Base-by-base conservation (phyloP, 2,329 filamentous ascomycete species). In the Arthrocladium fulminans region DNA sequence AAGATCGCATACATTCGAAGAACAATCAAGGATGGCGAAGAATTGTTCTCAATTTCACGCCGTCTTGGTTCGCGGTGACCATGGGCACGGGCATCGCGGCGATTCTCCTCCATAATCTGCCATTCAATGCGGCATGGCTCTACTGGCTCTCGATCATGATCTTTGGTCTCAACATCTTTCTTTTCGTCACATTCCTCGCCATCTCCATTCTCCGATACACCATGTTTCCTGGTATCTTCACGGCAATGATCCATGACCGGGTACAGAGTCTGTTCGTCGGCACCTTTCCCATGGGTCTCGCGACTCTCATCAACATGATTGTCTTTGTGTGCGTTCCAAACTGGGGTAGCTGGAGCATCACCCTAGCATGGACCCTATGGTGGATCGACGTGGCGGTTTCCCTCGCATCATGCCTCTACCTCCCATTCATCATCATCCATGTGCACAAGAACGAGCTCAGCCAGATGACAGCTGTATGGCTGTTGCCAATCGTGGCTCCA, bases 21-120 rank as follows among this genome's bases (percentile, higher is more conserved):
- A 44, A 44, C 41, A 19, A 44, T 8, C 10, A 19, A 23, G 53
- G 53, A 47, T 50, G 38, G 27, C 43, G 48, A 24, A 15, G 35
- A 22, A 41, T 50, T 24, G 40, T 47, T 27, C 30, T 37, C 49
- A 73, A 77, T 57, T 77, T 77, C 55, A 75, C 71, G 25, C 74
- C 74, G 30, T 76, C 73, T 22, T 70, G 77, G 77, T 80, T 79
- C 57, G 67, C 74, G 2, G 71, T 75, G 20, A 77, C 69, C 38
- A 80, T 86, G 80, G 81, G 81, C 24, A 85, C 81, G 0, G 82
- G 81, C 13, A 79, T 85, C 29, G 75, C 81, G 4, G 76, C 77
- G 2, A 74, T 83, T 40, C 67, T 85, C 17, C 69, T 85, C 15
- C 68, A 76, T 52, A 73, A 75, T 17, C 68, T 84, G 8, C 81